Base-by-base conservation (phyloP, 2,329 filamentous ascomycete genomes). In the Drechmeria coniospora region DNA sequence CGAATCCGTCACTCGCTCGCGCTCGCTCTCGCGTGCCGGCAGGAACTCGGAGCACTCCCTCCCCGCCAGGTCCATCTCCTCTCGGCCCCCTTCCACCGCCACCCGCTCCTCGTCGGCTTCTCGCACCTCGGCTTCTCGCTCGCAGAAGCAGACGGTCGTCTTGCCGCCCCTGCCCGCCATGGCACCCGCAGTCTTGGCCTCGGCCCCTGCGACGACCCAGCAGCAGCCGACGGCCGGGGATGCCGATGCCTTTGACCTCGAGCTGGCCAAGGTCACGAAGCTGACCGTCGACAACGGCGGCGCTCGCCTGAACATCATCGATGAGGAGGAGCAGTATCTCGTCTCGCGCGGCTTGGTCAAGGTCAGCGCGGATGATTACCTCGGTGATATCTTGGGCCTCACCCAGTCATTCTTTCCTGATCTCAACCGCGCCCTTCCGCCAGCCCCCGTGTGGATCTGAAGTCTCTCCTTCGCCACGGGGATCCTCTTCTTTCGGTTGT, bases 211-310 rank as follows among this genome's bases (percentile, higher is more conserved):
- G 27, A 37, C 52, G 16, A 37, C 46, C 39, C 50, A 42, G 46
- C 53, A 54, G 30, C 59, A 59, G 16, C 40, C 33, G 15, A 25
- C 34, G 25, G 27, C 35, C 38, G 53, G 56, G 46, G 51, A 60
- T 16, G 41, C 54, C 25, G 72, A 90, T 49, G 87, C 87, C 0
- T 95, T 95, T 44, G 82, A 82, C 29, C 75, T 78, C 27, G 90
- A 98, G 54, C 62, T 95, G 29, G 83, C 82, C 31, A 79, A 95
- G 54, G 81, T 95, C 15, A 83, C 84, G 29, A 90, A 95, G 54
- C 68, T 94, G 11, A 87, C 79, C 0, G 90, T 95, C 55, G 86
- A 94, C 53, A 87, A 83, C 41, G 73, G 74, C 23, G 63, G 73
- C 17, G 65, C 67, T 36, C 64, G 71, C 36, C 48, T 68, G 33